Conservation (phyloP, 1,284 basidiomycete genomes). For the Apiotrichum siamense region DNA sequence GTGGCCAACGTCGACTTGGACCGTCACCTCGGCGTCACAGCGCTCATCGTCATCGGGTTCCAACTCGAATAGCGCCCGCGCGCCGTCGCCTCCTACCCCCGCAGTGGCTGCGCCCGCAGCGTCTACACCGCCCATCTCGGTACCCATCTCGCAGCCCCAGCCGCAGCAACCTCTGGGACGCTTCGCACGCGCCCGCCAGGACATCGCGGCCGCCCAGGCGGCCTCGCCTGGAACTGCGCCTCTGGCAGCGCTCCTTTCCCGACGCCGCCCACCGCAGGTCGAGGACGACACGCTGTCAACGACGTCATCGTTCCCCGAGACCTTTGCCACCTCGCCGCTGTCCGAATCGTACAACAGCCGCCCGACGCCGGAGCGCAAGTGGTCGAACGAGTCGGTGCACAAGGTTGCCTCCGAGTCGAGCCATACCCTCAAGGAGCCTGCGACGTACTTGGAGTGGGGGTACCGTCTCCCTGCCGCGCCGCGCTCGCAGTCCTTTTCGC, state of each 20-base stretch:
- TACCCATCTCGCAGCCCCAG: neutral
- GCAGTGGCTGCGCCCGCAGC: too few species aligned
- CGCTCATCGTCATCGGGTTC: conserved; percentile 8
- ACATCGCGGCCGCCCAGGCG: conserved; percentile 15
- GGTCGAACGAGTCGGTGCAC: conserved; percentile 11
- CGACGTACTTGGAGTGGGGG: conserved; percentile 15
- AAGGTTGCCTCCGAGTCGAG: conserved; percentile 14
- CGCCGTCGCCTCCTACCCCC: conserved; percentile 6
- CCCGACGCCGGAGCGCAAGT: conserved; percentile 5
- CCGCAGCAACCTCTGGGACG: conserved; percentile 19
- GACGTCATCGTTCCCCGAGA: conserved; percentile 7
- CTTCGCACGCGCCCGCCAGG: conserved; percentile 33
- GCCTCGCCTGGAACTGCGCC: conserved; percentile 10
- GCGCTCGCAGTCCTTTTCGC: conserved; percentile 16
- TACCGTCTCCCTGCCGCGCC: conserved; percentile 14
- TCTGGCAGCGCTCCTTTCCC: conserved; percentile 18
- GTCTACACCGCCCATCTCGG: neutral
- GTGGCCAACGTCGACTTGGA: conserved; percentile 5
- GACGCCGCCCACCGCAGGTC: conserved; percentile 8
- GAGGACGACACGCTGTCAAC: conserved; percentile 18
- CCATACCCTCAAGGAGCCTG: conserved; percentile 14
- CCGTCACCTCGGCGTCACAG: conserved; percentile 1
- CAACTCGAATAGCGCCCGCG: conserved; percentile 5
- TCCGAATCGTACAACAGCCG: conserved; percentile 4
- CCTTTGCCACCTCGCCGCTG: conserved; percentile 11